These are phyloP conservation scores for Gynostemma pentaphyllum DNA, from an alignment of 306 rosid genomes.

Conservation along the genomic window DNA sequence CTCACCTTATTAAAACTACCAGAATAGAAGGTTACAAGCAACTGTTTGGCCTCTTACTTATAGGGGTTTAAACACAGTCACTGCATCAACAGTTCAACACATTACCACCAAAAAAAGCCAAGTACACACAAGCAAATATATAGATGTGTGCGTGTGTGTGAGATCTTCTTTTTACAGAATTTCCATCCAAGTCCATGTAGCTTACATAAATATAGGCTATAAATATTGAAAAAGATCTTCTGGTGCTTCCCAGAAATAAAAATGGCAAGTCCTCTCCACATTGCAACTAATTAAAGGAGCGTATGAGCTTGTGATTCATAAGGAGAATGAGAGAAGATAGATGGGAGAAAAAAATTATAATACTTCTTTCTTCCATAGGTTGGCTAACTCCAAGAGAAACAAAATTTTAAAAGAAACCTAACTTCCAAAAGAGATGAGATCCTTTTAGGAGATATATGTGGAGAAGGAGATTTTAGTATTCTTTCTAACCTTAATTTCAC, in stretches of 20 bases:
- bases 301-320: too few relatives aligned
- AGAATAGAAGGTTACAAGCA: slow-evolving; percentile 7
- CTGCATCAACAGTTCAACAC: slow-evolving; percentile 8
- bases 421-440: neutral
- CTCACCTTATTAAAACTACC: slow-evolving; percentile 34
- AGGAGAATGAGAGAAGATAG: too few relatives aligned
- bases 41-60: neutral
- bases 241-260: too few relatives aligned
- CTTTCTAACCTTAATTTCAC: too few relatives aligned
- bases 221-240: neutral
- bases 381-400: too few relatives aligned
- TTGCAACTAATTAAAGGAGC: too few relatives aligned
- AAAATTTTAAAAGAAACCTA: neutral
- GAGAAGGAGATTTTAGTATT: too few relatives aligned
- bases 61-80: neutral
- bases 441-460: too few relatives aligned
- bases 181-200: neutral
- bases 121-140: neutral
- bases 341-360: too few relatives aligned
- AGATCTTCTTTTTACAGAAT: neutral
- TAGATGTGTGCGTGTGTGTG: neutral
- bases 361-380: too few relatives aligned
- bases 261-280: too few relatives aligned
- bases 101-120: neutral
- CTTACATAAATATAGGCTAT: neutral